phyloP scores from a whole-genome alignment of 2,329 filamentous ascomycete genomes.

The Ophiostoma pallidulum region DNA sequence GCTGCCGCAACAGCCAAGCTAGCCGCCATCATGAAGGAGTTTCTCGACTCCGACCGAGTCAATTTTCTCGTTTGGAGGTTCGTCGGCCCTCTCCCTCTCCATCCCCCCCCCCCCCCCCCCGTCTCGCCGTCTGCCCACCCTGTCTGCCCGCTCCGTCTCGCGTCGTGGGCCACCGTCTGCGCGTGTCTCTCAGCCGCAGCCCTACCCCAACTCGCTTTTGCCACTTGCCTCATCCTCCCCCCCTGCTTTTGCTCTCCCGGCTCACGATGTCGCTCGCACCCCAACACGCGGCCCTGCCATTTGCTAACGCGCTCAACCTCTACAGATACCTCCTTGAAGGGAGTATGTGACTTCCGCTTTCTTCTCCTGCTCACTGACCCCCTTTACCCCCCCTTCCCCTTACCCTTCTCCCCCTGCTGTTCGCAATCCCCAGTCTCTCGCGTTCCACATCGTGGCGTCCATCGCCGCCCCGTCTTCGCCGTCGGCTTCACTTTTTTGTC shows the following conservation, averaged over 20 bases:
- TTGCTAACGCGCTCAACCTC: slow-evolving; percentile 13
- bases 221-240: not conserved
- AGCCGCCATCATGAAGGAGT: slow-evolving; percentile 46
- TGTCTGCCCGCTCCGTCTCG: not conserved
- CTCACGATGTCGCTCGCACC: not conserved
- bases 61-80: slow-evolving; percentile 65
- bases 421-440: not conserved
- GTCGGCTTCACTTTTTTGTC: not conserved
- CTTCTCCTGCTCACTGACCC: slow-evolving; percentile 10
- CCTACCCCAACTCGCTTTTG: slow-evolving; percentile 1
- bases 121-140: slow-evolving; percentile 1
- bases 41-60: slow-evolving; percentile 56
- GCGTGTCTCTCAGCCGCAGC: not conserved
- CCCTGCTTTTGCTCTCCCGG: not conserved
- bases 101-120: slow-evolving; percentile 12
- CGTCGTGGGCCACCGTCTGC: not conserved
- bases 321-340: slow-evolving; percentile 53
- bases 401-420: slow-evolving; percentile 6
- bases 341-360: slow-evolving; percentile 39
- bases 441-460: not conserved
- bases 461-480: not conserved
- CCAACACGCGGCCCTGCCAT: not conserved
- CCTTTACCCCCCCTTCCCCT: not conserved
- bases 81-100: slow-evolving; percentile 27
- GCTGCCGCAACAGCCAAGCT: slow-evolving; percentile 12